These are phyloP conservation scores for Tympanopsis confertula DNA, from an alignment of 2,329 filamentous ascomycete species.

Conservation along the genomic window DNA sequence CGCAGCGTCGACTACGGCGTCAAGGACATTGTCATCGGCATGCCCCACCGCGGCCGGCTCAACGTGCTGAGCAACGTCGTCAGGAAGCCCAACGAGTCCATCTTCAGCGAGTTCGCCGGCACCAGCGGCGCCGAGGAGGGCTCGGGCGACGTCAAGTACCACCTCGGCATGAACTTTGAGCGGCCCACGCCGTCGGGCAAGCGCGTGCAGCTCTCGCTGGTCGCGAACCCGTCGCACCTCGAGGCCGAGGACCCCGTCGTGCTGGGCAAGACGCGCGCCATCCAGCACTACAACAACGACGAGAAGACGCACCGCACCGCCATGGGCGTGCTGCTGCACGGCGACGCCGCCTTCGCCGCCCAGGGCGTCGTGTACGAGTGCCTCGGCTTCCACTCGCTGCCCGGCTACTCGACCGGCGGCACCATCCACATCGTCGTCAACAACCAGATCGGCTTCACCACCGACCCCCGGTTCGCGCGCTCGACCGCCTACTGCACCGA, in stretches of 20 bases:
- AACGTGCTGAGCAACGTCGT: neutral
- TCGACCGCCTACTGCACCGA: neutral
- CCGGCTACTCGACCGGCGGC: neutral
- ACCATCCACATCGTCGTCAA: neutral
- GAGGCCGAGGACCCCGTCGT: neutral
- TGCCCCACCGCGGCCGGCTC: neutral
- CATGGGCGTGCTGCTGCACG: neutral
- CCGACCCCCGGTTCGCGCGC: neutral
- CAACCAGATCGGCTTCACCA: neutral
- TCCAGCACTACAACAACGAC: neutral
- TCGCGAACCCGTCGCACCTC: neutral
- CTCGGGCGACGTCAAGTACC: neutral
- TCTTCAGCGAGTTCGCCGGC: neutral
- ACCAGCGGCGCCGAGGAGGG: neutral
- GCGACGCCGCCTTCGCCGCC: neutral
- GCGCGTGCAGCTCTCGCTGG: neutral
- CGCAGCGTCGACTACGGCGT: neutral
- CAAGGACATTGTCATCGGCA: neutral
- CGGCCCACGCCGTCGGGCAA: neutral
- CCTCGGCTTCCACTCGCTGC: neutral
- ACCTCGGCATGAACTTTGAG: neutral
- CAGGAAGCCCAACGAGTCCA: neutral
- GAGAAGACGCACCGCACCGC: neutral
- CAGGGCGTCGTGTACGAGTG: neutral
- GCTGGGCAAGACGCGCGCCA: neutral